Base-by-base conservation (phyloP, 352 stramenopile genomes). In the Chrysophaeum taylorii region DNA sequence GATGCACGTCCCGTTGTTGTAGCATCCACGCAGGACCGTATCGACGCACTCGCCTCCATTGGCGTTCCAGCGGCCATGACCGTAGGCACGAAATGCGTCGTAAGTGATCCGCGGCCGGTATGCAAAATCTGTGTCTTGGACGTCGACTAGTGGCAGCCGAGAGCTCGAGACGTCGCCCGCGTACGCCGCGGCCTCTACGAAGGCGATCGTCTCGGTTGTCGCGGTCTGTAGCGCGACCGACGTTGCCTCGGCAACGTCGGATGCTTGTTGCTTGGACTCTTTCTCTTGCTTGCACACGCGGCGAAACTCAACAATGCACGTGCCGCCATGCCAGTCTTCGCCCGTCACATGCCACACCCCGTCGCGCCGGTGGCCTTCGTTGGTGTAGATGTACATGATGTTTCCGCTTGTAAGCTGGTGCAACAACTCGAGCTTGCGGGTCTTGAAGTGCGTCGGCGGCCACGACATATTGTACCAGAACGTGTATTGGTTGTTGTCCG, bases 1-100 rank as follows among this genome's bases (percentile, higher is more conserved):
- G 2, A 89, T 78, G 73, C 91, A 97, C 9, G 89, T 96, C n/a
- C 91, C 90, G 71, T 96, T 96, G 78, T 96, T 97, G 75, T 88
- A 96, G 80, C 93, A 98, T 4, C 93, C 93, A 61, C 85, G 83
- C 14, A 94, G 50, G 16, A 98, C 92, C 23, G 83, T 74, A 75
- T 98, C 92, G 0, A 97, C 82, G 77, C 93, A 98, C 29, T 80
- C 73, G 68, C 82, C 85, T 7, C 80, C 76, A 29, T 62, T 52
- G 48, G 74, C 25, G 31, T 75, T 76, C 84, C 78, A 90, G 43
- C 76, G 64, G 37, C 87, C 84, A 1, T 37, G 42, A 15, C 86
- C 82, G 14, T 78, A 74, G 0, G 82, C 80, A 21, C 73, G 78
- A 31, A 82, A 72, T 25, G 87, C 81, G 37, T 82, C 83, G 73